phyloP scores from a whole-genome alignment of 768 basidiomycete genomes.

The Lentinus tigrinus region DNA sequence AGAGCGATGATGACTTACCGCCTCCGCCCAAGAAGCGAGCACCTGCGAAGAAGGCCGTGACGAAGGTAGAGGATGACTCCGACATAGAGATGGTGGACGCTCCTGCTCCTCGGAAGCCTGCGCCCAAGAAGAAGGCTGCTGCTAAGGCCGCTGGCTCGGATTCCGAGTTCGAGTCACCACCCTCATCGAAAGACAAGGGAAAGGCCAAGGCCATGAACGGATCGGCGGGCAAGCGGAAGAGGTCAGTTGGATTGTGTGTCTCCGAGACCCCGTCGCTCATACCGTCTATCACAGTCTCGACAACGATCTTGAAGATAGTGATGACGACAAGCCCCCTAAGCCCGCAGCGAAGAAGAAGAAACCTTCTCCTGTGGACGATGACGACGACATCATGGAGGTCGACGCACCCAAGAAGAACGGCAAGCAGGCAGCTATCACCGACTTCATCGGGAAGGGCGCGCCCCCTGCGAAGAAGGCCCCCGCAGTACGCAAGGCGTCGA shows the following conservation, averaged over 20 bases:
- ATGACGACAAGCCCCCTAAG: slow-evolving; percentile 39
- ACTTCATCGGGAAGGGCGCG: slow-evolving; percentile 57
- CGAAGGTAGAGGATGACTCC: slow-evolving; percentile 44
- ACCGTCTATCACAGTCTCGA: slow-evolving; percentile 27
- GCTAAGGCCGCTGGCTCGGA: slow-evolving; percentile 43
- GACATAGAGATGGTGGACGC: slow-evolving; percentile 44
- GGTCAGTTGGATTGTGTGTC: slow-evolving; percentile 37
- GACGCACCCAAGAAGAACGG: slow-evolving; percentile 15
- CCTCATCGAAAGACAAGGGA: slow-evolving; percentile 32
- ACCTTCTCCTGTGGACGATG: slow-evolving; percentile 19
- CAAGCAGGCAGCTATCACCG: slow-evolving; percentile 45
- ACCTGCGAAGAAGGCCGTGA: slow-evolving; percentile 42
- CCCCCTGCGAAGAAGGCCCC: slow-evolving; percentile 37
- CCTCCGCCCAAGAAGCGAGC: slow-evolving; percentile 38
- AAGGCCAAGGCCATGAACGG: slow-evolving; percentile 45
- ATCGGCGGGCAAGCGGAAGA: slow-evolving; percentile 59
- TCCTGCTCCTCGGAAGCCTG: slow-evolving; percentile 37
- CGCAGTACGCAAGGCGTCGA: slow-evolving; percentile 22
- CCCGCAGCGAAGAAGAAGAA: slow-evolving; percentile 55
- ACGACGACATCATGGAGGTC: slow-evolving; percentile 11
- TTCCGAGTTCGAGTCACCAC: slow-evolving; percentile 38
- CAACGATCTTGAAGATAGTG: slow-evolving; percentile 40
- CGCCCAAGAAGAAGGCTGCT: slow-evolving; percentile 32
- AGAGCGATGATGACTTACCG: slow-evolving; percentile 39
- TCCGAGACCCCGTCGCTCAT: background rate